Evolutionary conservation across 1,284 basidiomycete genomes (phyloP).

Genomic region (Vanrija pseudolonga): DNA sequence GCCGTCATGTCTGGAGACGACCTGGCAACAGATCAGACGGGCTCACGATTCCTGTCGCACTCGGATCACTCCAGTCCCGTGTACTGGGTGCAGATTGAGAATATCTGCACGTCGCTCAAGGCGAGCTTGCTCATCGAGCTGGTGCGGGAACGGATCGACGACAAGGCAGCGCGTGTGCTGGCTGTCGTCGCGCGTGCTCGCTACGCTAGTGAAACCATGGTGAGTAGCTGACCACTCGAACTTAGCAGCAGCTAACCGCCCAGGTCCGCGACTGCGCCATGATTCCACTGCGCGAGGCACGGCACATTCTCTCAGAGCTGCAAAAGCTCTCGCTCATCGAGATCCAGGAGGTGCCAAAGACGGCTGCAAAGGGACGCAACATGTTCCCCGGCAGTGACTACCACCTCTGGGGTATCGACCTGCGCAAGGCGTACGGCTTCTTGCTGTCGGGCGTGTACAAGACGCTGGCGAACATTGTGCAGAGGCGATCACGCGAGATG

Average conservation of each 20-base stretch:
- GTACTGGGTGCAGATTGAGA: conserved; percentile 74
- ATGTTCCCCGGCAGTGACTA: conserved; percentile 33
- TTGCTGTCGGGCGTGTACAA: conserved; percentile 77
- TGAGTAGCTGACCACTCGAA: conserved; percentile 43
- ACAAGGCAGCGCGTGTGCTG: conserved; percentile 77
- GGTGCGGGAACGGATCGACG: conserved; percentile 78
- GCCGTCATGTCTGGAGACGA: conserved; percentile 38
- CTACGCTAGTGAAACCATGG: conserved; percentile 96
- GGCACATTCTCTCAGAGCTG: conserved; percentile 73
- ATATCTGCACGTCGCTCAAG: conserved; percentile 67
- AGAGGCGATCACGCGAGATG: conserved; percentile 66
- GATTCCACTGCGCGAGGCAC: conserved; percentile 82
- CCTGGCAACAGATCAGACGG: conserved; percentile 19
- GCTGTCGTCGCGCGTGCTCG: conserved; percentile 77
- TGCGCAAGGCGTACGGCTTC: conserved; percentile 70
- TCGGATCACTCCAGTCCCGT: conserved; percentile 54
- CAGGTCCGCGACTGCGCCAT: conserved; percentile 90
- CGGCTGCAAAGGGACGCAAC: conserved; percentile 72
- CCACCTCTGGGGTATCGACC: conserved; percentile 80
- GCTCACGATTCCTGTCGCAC: conserved; percentile 57
- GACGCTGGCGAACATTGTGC: conserved; percentile 74
- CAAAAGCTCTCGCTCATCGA: conserved; percentile 76
- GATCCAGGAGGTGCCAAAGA: conserved; percentile 85
- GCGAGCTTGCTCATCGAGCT: conserved; percentile 72
- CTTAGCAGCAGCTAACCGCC: neutral